Evolutionary conservation across 2,329 filamentous ascomycete species (phyloP), one percentile per base, ranked within the genome.

Genomic region (Cladophialophora bantiana): DNA sequence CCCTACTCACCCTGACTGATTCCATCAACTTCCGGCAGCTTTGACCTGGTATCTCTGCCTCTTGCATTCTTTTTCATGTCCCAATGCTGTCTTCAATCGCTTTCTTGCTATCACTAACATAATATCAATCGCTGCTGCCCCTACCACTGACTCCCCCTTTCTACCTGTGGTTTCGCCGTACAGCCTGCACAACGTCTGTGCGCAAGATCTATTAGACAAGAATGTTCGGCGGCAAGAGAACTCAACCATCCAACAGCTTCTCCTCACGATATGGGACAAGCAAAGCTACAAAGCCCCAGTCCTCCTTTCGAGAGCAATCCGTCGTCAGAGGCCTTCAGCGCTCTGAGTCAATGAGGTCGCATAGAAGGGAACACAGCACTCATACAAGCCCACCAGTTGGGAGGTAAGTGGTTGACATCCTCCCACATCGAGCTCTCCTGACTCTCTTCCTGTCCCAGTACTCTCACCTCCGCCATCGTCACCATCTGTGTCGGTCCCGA

Each of bases 401-500:
- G 65, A 76, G 71, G 80, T 80, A 74, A 73, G 76, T 73, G 34
- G 31, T 32, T 31, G 45, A 48, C 31, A 38, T 56, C 38, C 9
- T 48, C 40, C 34, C 31, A 36, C 26, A 18, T 13, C 4, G 18
- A 35, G 12, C 38, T 38, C n/a, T 59, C 58, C 54, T 70, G 50
- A 68, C 42, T 32, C 12, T 15, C 12, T 35, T 7, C 55, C 59
- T 53, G 1, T 13, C 55, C 40, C 69, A 89, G 87, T 67, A 85
- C 80, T 64, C 76, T 88, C 65, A 85, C 85, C 32, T 90, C 89
- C 2, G 83, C 90, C 53, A 92, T 95, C 76, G 86, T 96, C 72
- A 96, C 92, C 9, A 85, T 96, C 68, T 87, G 91, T 73, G 87
- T 96, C 73, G 92, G 92, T n/a, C 85, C 85, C 4, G 90, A 94